These are phyloP conservation scores for Penicillium corylophilum DNA, from an alignment of 2,329 filamentous ascomycete genomes.

Conservation along the genomic window DNA sequence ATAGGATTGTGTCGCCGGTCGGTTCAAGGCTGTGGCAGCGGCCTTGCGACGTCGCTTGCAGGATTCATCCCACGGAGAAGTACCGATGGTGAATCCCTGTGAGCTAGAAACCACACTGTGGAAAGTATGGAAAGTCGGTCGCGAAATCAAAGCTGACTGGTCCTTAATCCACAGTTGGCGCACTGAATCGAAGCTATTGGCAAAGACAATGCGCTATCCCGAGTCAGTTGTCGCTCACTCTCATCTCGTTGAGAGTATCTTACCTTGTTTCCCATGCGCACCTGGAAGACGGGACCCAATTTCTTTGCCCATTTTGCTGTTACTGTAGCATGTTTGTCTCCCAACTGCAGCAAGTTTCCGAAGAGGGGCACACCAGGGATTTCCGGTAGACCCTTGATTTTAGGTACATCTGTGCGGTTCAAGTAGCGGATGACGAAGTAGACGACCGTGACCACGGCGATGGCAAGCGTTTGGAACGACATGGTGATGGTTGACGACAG, in stretches of 20 bases:
- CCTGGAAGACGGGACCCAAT: constrained; percentile 65
- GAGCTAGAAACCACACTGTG: constrained; percentile 74
- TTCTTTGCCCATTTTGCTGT: constrained; percentile 59
- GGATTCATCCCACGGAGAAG: constrained; percentile 79
- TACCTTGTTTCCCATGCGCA: constrained; percentile 67
- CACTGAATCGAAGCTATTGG: constrained; percentile 74
- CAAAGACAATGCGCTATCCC: constrained; percentile 66
- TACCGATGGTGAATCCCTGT: constrained; percentile 79
- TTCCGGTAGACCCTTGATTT: constrained; percentile 62
- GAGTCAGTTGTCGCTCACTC: constrained; percentile 3
- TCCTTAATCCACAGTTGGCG: constrained; percentile 73
- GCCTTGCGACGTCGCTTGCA: constrained; percentile 76
- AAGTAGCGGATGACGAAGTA: constrained; percentile 45
- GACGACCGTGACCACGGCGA: constrained; percentile 36
- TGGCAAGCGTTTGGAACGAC: constrained; percentile 30
- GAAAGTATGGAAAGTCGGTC: constrained; percentile 77
- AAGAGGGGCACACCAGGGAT: constrained; percentile 63
- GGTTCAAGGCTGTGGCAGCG: constrained; percentile 74
- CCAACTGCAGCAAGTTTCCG: constrained; percentile 62
- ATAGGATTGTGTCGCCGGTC: constrained; percentile 72
- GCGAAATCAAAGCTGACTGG: constrained; percentile 73
- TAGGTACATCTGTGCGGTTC: constrained; percentile 56
- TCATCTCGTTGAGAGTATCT: not conserved
- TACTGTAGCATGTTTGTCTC: constrained; percentile 56
- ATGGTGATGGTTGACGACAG: constrained; percentile 15